Conservation (phyloP, 108 stramenopile species). For the Cylindrotheca closterium region DNA sequence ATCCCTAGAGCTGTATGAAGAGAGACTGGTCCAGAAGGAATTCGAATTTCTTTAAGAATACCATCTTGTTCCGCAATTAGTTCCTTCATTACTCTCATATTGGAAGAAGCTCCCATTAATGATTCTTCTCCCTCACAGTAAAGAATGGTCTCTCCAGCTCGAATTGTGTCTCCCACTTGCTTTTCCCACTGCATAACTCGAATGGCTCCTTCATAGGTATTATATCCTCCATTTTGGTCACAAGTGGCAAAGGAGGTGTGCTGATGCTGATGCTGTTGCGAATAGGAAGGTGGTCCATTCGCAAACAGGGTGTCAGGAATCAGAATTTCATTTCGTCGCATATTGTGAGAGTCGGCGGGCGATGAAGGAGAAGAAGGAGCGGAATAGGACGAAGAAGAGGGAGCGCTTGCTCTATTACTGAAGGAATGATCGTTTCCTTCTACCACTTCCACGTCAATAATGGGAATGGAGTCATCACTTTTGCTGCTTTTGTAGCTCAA, state of each 20-base stretch:
- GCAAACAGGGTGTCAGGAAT: neutral
- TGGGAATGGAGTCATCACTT: neutral
- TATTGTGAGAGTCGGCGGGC: no score
- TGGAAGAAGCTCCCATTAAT: neutral
- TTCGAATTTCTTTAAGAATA: neutral
- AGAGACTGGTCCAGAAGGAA: neutral
- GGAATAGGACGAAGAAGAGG: neutral
- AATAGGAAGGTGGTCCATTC: neutral
- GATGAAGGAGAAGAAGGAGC: neutral
- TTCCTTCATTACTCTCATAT: neutral
- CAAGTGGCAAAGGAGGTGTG: neutral
- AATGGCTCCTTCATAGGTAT: neutral
- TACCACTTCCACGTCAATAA: neutral
- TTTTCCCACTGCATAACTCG: neutral
- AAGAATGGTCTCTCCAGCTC: neutral
- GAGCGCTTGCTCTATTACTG: neutral
- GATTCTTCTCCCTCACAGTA: neutral
- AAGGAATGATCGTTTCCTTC: neutral
- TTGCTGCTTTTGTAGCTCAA: neutral
- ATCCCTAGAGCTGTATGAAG: neutral
- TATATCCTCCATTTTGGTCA: neutral
- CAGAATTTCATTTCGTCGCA: neutral
- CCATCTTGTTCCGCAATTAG: neutral
- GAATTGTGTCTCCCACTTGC: neutral
- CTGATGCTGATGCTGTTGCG: neutral